Base-by-base conservation (phyloP, 169 alveolate species). In the Cryptosporidium andersoni region DNA sequence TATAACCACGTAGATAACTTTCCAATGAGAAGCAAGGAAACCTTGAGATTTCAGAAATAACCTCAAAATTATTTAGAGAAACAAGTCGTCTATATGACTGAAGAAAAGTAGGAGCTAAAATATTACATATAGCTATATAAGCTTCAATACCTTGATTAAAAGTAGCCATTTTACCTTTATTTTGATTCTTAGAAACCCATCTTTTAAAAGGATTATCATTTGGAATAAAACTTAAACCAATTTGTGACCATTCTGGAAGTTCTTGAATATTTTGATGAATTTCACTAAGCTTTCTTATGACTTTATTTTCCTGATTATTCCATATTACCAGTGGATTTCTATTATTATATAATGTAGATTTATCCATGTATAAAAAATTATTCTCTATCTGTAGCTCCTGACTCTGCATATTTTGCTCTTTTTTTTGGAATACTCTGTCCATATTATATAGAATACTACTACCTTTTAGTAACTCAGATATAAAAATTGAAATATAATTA, bases 81-180 rank as follows among this genome's bases (percentile, higher is more conserved):
- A 14, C 39, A 11, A 34, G 7, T 16, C 3, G 49, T 51, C 37
- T 25, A 8, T 25, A 11, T 11, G 63, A 25, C 14, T 48, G 37
- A 51, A 11, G 43, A 67, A 42, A 53, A 5, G 45, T 37, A 34
- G 40, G 74, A 45, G 45, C 60, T 3, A 58, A 25, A n/a, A 45
- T 62, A n/a, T 74, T 63, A 48, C 85, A 74, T 7, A 42, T 49
- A 0, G 25, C 48, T 40, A 74, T 14, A 34, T 74, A 74, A 11
- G 85, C 85, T 12, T 74, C 85, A 2, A 55, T n/a, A 6, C 85
- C 85, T 42, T 74, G 85, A 48, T 74, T 74, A 60, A 74, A 74
- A 47, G 56, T 56, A 12, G 85, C 55, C 4, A 74, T 58, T 37
- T 47, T 3, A 56, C 45, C 45, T 39, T 55, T 74, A 34, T 53